A percentile compares a stretch with the other conserved stretches of the same genome.
phyloP scores from a whole-genome alignment of 208 protist genomes.

The Crithidia expoeki region DNA sequence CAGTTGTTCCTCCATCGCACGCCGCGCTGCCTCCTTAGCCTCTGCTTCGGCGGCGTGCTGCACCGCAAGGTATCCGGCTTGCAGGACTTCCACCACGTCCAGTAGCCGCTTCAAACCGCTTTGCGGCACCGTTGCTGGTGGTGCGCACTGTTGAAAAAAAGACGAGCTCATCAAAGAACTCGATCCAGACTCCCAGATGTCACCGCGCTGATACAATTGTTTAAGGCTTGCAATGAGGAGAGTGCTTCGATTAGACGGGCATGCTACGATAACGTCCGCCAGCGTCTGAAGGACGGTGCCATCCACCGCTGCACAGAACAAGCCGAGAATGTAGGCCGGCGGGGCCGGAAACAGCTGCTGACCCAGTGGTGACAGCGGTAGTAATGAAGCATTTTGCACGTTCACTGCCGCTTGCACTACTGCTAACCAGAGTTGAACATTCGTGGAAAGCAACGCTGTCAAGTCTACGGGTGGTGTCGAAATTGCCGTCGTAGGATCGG shows the following conservation, averaged over 20 bases:
- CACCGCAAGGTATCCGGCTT: neutral
- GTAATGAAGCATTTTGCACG: neutral
- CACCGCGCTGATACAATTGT: neutral
- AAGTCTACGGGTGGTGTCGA: neutral
- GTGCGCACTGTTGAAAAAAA: neutral
- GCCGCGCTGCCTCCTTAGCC: slow-evolving; percentile 2
- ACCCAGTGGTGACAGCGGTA: neutral
- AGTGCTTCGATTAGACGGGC: neutral
- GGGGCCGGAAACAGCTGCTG: slow-evolving; percentile 14
- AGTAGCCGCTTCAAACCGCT: slow-evolving; percentile 19
- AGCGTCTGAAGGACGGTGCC: neutral
- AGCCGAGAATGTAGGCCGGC: slow-evolving; percentile 3
- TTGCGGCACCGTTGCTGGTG: neutral
- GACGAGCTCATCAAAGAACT: neutral
- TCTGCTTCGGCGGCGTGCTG: neutral
- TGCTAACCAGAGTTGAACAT: slow-evolving; percentile 15
- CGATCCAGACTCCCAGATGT: too few species aligned
- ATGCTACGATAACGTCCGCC: neutral
- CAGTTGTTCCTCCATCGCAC: slow-evolving; percentile 15
- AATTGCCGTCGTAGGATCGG: neutral
- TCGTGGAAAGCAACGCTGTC: neutral
- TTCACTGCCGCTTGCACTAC: slow-evolving; percentile 24
- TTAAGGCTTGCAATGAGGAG: neutral
- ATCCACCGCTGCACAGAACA: neutral
- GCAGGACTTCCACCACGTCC: neutral